Base-by-base conservation (phyloP, 208 protist genomes). In the Acanthamoeba healyi region DNA sequence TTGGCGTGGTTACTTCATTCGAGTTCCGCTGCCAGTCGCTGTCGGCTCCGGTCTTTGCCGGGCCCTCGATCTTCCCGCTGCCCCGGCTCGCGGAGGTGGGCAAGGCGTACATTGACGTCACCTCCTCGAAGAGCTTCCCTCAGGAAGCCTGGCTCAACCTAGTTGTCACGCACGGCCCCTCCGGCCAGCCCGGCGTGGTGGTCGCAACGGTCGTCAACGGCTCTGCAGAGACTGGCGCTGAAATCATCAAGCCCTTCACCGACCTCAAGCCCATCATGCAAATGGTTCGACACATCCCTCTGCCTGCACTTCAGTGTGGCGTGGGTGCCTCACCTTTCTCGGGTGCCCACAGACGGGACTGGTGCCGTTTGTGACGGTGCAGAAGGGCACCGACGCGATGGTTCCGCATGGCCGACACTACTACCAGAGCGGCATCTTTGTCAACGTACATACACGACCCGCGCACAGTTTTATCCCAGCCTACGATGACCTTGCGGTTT, bases 1-100 rank as follows among this genome's bases (percentile, higher is more conserved):
- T 95, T 94, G 94, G 93, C 24, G 92, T 95, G 22, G 92, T 95
- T 4, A 94, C 67, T 0, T 58, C 63, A 2, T 91, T 95, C 19
- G 46, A 82, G 72, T 82, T 82, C 72, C 72, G 72, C n/a, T 82
- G 72, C 42, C 19, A 82, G 1, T 4, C 34, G 10, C 34, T 82
- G 36, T 2, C 32, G 14, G 40, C 22, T 38, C 72, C 72, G 10
- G 72, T 82, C 12, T 82, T 51, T 38, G 17, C 10, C n/a, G 72
- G 72, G 2, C 36, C 36, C n/a, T 29, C 36, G 24, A 32, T 82
- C 14, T 82, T 51, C 72, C 72, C 72, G 5, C 17, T 46, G 19
- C 36, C 72, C 10, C 34, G 72, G 72, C 42, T 82, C 10, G 36
- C 12, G 3, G 36, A 82, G 2, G 72, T 51, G 22, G 12, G 40